phyloP scores from a whole-genome alignment of 2,329 filamentous ascomycete species.

The Colletotrichum sp. region DNA sequence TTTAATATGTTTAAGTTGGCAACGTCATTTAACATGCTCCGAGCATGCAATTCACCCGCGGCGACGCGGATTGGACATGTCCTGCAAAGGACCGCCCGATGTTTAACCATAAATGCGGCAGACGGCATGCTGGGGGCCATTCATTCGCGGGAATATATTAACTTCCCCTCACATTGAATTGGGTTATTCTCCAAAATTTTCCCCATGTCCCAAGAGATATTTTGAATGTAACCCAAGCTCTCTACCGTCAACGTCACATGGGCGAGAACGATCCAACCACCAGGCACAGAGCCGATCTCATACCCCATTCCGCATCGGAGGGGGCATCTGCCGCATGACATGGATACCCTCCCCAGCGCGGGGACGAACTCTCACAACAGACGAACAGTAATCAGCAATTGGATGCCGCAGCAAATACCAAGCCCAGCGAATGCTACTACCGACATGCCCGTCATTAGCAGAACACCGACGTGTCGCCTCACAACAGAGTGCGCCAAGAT shows the following conservation, averaged over 20 bases:
- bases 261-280: not conserved
- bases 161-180: not conserved
- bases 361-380: not conserved
- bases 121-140: not conserved
- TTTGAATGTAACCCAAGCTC: constrained; percentile 2
- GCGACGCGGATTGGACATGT: not conserved
- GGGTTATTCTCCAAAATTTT: not conserved
- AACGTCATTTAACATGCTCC: not conserved
- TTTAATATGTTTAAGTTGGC: not conserved
- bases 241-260: not conserved
- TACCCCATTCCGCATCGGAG: not conserved
- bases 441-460: not conserved
- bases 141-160: not conserved
- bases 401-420: not conserved
- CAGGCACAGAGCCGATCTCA: not conserved
- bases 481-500: constrained; percentile 3
- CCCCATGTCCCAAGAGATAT: constrained; percentile 15
- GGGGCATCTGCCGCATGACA: not conserved
- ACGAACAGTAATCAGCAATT: not conserved
- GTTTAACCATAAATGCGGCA: not conserved
- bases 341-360: not conserved
- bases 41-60: not conserved
- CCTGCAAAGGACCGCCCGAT: not conserved
- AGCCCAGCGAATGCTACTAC: constrained; percentile 1
- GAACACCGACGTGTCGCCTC: not conserved